phyloP scores from a whole-genome alignment of 2,329 filamentous ascomycete genomes.

The Trichoderma asperellum region DNA sequence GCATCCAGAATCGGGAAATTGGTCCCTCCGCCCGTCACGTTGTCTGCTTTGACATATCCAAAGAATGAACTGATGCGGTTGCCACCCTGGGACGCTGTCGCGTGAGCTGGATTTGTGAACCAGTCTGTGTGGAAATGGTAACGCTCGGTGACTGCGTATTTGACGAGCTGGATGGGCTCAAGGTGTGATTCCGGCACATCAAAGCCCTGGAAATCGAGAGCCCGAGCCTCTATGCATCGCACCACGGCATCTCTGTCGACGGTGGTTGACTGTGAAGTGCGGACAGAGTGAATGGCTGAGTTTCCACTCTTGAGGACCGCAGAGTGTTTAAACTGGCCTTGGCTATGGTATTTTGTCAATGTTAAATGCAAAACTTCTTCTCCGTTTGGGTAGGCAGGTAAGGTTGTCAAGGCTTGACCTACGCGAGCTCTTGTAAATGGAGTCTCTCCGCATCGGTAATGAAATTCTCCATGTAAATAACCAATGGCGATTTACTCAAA shows the following conservation, averaged over 20 bases:
- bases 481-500: slow-evolving; percentile 53
- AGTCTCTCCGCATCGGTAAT: slow-evolving; percentile 47
- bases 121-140: slow-evolving; percentile 58
- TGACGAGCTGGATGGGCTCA: slow-evolving; percentile 54
- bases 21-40: slow-evolving; percentile 52
- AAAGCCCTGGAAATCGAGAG: slow-evolving; percentile 51
- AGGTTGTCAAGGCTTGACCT: no score
- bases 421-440: slow-evolving; percentile 51
- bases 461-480: slow-evolving; percentile 55
- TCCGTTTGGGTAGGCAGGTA: background rate
- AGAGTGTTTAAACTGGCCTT: slow-evolving; percentile 50
- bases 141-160: slow-evolving; percentile 49
- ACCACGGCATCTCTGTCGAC: slow-evolving; percentile 47
- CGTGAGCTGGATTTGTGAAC: slow-evolving; percentile 48
- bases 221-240: slow-evolving; percentile 53
- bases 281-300: slow-evolving; percentile 44
- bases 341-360: slow-evolving; percentile 36
- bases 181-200: slow-evolving; percentile 43
- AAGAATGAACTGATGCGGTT: slow-evolving; percentile 54
- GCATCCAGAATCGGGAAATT: slow-evolving; percentile 52
- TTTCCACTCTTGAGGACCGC: slow-evolving; percentile 44
- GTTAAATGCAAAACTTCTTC: background rate
- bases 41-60: slow-evolving; percentile 50
- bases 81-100: slow-evolving; percentile 47
- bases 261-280: slow-evolving; percentile 52